These are phyloP conservation scores for Eimeria zaria DNA, from an alignment of 169 alveolate genomes.

Conservation along the genomic window DNA sequence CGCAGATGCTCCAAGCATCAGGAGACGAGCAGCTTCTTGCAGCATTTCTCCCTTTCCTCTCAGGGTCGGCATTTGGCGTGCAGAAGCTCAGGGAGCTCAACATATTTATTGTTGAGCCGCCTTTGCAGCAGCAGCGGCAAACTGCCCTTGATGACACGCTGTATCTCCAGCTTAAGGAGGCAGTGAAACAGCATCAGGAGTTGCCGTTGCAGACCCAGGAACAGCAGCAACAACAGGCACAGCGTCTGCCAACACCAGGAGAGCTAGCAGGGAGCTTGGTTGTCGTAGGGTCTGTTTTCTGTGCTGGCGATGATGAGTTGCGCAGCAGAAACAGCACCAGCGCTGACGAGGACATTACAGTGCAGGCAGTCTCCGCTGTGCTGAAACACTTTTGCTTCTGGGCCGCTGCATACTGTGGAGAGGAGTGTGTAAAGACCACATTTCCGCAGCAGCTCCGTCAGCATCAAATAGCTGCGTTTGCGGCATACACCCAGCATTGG, in stretches of 20 bases:
- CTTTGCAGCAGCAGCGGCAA: slow-evolving; percentile 17
- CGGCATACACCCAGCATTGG: slow-evolving; percentile 32
- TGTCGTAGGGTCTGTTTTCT: slow-evolving; percentile 7
- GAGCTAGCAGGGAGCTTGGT: slow-evolving; percentile 75
- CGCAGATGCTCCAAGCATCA: not conserved
- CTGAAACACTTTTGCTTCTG: slow-evolving; percentile 63
- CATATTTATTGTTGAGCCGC: not conserved
- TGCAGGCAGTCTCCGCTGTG: slow-evolving; percentile 62
- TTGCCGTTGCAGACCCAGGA: slow-evolving; percentile 20
- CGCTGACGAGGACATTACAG: not conserved
- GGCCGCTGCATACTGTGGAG: slow-evolving; percentile 58
- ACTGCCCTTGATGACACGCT: slow-evolving; percentile 1
- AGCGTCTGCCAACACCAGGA: slow-evolving; percentile 64
- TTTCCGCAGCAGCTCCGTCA: slow-evolving; percentile 45
- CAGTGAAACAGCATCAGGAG: slow-evolving; percentile 40
- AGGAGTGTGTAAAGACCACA: not conserved
- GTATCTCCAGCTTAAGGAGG: not conserved
- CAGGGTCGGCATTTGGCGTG: slow-evolving; percentile 12
- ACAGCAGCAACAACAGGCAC: slow-evolving; percentile 27
- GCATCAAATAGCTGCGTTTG: slow-evolving; percentile 24
- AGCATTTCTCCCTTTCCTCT: slow-evolving; percentile 60
- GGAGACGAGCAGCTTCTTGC: slow-evolving; percentile 18
- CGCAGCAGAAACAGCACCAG: slow-evolving; percentile 9
- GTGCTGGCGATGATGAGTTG: not conserved
- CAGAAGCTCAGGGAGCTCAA: slow-evolving; percentile 2